These are phyloP conservation scores for Trichoderma gracile DNA, from an alignment of 2,329 filamentous ascomycete species.

Conservation along the genomic window DNA sequence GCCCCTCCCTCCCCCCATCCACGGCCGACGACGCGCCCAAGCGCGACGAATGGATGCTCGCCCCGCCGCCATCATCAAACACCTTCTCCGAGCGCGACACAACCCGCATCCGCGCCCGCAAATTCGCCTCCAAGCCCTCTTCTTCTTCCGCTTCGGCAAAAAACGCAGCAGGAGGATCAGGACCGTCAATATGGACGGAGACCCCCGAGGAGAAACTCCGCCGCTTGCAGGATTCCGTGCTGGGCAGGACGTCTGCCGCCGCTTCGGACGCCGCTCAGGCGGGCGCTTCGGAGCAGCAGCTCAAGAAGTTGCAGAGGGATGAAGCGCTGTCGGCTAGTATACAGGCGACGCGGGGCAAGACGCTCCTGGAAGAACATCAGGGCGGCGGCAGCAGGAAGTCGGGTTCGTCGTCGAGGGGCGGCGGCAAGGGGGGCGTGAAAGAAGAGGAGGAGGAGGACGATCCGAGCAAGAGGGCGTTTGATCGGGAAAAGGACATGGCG, in stretches of 20 bases:
- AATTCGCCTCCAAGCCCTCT: constrained; percentile 61
- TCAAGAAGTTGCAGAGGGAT: constrained; percentile 58
- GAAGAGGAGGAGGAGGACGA: constrained; percentile 73
- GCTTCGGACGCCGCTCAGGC: constrained; percentile 32
- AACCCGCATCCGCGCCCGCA: constrained; percentile 77
- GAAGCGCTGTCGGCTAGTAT: constrained; percentile 51
- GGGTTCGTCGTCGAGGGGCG: constrained; percentile 52
- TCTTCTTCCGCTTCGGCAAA: constrained; percentile 37
- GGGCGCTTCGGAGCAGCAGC: constrained; percentile 45
- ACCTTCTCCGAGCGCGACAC: constrained; percentile 70
- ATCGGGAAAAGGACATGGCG: constrained; percentile 91
- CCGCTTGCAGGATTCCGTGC: constrained; percentile 75
- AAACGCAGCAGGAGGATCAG: constrained; percentile 33
- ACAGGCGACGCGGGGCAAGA: constrained; percentile 57
- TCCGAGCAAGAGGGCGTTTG: constrained; percentile 84
- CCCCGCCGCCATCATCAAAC: constrained; percentile 60
- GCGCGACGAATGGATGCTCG: constrained; percentile 85
- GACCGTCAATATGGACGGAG: constrained; percentile 83
- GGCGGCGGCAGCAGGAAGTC: constrained; percentile 36
- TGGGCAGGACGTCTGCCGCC: constrained; percentile 62
- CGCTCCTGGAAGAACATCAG: constrained; percentile 59
- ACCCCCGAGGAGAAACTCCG: constrained; percentile 85
- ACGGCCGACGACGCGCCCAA: constrained; percentile 52
- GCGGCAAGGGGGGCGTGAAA: too few species aligned
- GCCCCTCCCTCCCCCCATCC: constrained; percentile 39